Percentiles rank a stretch among this genome's conserved stretches.
Conservation (phyloP, 805 yeast species). For the Candida maltosa region DNA sequence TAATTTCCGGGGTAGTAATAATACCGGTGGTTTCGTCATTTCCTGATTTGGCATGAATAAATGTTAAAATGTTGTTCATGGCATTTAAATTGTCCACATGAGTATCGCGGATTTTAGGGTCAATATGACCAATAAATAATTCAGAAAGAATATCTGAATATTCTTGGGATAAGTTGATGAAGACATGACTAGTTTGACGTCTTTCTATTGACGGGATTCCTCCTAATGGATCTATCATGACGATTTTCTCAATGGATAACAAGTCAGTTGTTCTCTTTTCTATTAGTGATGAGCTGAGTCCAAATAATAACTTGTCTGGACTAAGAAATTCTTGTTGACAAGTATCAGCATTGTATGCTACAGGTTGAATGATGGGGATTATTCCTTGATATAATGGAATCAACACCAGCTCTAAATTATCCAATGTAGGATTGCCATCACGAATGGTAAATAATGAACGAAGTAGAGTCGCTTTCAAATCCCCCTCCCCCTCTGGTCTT, state of each 20-base stretch:
- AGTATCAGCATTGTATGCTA: conserved; percentile 34
- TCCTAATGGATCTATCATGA: conserved; percentile 77
- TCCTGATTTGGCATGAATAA: conserved; percentile 41
- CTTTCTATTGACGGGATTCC: conserved; percentile 90
- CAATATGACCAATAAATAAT: conserved; percentile 53
- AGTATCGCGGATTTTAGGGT: conserved; percentile 40
- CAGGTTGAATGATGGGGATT: conserved; percentile 68
- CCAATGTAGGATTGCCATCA: conserved; percentile 12
- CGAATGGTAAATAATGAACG: conserved; percentile 23
- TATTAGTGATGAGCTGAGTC: conserved; percentile 22
- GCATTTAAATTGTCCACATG: conserved; percentile 68
- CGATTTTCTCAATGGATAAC: conserved; percentile 73
- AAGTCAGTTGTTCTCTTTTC: conserved; percentile 18
- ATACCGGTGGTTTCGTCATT: conserved; percentile 65
- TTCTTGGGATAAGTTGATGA: conserved; percentile 82
- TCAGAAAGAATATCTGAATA: conserved; percentile 63
- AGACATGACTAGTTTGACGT: conserved; percentile 78
- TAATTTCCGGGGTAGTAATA: conserved; percentile 79
- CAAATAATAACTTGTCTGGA: conserved; percentile 21
- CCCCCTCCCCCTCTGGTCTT: conserved; percentile 17
- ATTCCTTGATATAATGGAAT: conserved; percentile 44
- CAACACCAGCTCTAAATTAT: conserved; percentile 27
- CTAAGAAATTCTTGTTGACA: conserved; percentile 23
- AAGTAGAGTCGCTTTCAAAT: conserved; percentile 21
- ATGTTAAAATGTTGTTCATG: conserved; percentile 54